Base-by-base conservation (phyloP, 495 filamentous ascomycete genomes). In the Lophiostoma macrostomum region DNA sequence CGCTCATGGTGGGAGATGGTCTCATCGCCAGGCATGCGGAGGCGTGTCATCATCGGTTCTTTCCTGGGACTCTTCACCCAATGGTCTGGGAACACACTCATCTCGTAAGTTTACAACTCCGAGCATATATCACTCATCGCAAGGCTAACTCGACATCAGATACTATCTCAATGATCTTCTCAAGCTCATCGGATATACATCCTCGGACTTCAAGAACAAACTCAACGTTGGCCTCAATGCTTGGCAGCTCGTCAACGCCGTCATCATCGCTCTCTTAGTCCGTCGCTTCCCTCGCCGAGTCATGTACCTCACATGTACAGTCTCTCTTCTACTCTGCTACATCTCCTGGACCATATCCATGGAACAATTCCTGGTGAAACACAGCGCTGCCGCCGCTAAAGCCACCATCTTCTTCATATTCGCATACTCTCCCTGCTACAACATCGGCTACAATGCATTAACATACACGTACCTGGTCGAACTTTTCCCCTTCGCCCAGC, bases 401-500 rank as follows among this genome's bases (percentile, higher is more conserved):
- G 57, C 77, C 20, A 78, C 77, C 7, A 65, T 84, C 42, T 79
- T 84, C 70, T 84, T 82, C 53, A 82, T 82, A 53, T 86, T 82
- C 56, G 68, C 71, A 22, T 86, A 84, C 60, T 76, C 74, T 0
- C 82, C 81, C 2, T 78, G 76, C 55, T 85, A 85, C 53, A 85
- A 84, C 56, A 73, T 85, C 48, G 82, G 80, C n/a, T 83, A 84
- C 58, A 85, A 85, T 47, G 81, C 82, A 28, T 69, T 84, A 29
- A 82, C 82, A 1, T 86, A 84, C 63, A 83, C 82, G 19, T 84
- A 83, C 66, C 73, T 85, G 40, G 72, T 84, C 23, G 82, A 87
- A 53, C 62, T 85, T 5, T 86, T 80, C 72, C 82, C 82, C 2
- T 85, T 76, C 65, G 72, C 78, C 2, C 73, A 78, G 50, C 77